These are phyloP conservation scores for Magnusiomyces suaveolens DNA, from an alignment of 1,139 yeast species.

Conservation along the genomic window DNA sequence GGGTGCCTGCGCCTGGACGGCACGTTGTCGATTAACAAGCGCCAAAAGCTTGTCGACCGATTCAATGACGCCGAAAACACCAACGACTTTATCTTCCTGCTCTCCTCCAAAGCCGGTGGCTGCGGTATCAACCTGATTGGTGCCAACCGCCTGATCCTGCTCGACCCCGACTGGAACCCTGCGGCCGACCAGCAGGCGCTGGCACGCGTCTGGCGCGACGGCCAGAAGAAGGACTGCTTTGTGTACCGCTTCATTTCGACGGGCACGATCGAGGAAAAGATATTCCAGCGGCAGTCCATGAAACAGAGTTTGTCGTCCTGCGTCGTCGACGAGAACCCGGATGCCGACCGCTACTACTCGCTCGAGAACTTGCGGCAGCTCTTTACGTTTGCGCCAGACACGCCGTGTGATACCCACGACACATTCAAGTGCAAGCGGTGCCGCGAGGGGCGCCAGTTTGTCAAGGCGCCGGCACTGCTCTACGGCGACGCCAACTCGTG, in stretches of 20 bases:
- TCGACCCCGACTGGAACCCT: constrained; percentile 99
- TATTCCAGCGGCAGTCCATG: constrained; percentile 94
- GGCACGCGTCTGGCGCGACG: constrained; percentile 98
- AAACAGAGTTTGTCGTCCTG: constrained; percentile 87
- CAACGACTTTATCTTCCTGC: constrained; percentile 67
- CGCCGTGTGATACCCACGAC: constrained; percentile 85
- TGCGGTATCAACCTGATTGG: constrained; percentile 97
- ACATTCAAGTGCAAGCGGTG: constrained; percentile 86
- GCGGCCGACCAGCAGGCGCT: constrained; percentile 97
- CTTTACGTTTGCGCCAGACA: constrained; percentile 58
- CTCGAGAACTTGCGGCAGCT: constrained; percentile 69
- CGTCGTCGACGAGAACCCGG: constrained; percentile 94
- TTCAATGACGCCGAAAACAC: constrained; percentile 86
- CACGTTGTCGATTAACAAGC: constrained; percentile 78
- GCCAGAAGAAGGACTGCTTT: constrained; percentile 93
- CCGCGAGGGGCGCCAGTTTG: constrained; percentile 51
- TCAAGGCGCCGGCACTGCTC: constrained; percentile 75
- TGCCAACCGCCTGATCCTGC: constrained; percentile 76
- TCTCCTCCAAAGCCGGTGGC: constrained; percentile 97
- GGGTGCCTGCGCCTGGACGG: constrained; percentile 88
- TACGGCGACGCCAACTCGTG: constrained; percentile 98
- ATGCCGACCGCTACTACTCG: constrained; percentile 84
- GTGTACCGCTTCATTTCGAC: constrained; percentile 89
- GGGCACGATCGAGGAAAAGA: constrained; percentile 93
- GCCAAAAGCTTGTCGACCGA: constrained; percentile 84